phyloP scores from a whole-genome alignment of 306 rosid genomes.

The Trifolium repens region DNA sequence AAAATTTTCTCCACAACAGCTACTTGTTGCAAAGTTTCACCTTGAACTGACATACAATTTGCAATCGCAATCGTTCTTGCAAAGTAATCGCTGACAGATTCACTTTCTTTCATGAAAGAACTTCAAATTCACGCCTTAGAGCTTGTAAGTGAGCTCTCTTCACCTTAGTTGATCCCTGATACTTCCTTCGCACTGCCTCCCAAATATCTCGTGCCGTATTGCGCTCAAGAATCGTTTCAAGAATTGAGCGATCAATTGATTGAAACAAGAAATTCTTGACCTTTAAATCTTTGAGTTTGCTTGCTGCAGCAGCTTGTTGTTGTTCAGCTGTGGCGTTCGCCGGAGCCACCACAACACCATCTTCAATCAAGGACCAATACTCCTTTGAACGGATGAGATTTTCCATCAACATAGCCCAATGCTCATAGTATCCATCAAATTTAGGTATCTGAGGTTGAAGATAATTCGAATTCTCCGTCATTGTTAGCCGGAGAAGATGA shows the following conservation, averaged over 20 bases:
- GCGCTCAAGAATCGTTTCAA: neutral
- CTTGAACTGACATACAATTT: neutral
- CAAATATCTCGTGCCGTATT: too few relatives aligned
- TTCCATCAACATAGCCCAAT: too few relatives aligned
- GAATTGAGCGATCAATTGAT: neutral
- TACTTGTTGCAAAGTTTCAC: neutral
- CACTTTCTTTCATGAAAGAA: neutral
- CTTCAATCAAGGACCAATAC: neutral
- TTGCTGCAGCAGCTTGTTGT: neutral
- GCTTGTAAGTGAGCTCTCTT: neutral
- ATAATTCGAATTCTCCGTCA: too few relatives aligned
- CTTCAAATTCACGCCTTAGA: neutral
- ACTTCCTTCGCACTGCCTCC: too few relatives aligned
- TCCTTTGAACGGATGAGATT: neutral
- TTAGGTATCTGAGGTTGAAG: too few relatives aligned
- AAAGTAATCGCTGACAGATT: neutral
- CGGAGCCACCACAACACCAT: neutral
- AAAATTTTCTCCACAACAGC: neutral
- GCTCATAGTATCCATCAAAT: too few relatives aligned
- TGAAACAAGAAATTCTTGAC: too few relatives aligned
- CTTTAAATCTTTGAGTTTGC: too few relatives aligned
- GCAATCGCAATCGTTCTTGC: neutral
- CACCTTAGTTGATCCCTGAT: too few relatives aligned
- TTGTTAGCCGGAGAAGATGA: too few relatives aligned
- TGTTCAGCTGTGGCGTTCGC: neutral